Evolutionary conservation across 768 basidiomycete species (phyloP), one percentile per base, ranked within the genome.

Genomic region (Trametes sanguinea): DNA sequence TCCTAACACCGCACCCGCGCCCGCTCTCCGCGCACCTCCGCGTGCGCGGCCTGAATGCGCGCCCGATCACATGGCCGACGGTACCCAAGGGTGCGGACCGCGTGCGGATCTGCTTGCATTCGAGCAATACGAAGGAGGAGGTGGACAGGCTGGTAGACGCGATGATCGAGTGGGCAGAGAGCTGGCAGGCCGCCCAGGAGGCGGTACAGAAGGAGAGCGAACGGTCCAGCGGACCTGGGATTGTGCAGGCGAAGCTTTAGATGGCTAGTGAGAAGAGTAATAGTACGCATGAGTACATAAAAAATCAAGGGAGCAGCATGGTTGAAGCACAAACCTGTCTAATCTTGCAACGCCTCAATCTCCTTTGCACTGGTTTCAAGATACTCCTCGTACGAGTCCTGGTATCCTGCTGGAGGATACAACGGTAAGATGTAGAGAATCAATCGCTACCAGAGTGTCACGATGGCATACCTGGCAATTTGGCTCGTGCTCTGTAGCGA

Each of bases 21-120:
- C 83, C 86, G 0, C 84, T 97, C 29, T 88, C 94, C 0, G 77
- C 83, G 0, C 82, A 87, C 70, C 86, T 97, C 47, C 74, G 73
- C 53, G 60, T 55, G 22, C 65, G 65, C 2, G 82, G 82, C 1
- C 81, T 90, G 68, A 86, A 87, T 65, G 89, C 88, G 0, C 85
- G 88, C 3, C 86, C 90, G 4, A 93, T 94, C 44, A 86, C 84
- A 9, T 89, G 88, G 79, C 95, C 96, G 0, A 97, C 95, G 0
- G 95, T 97, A 0, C 93, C 95, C 0, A 88, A 87, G 55, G 94
- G 92, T 8, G 83, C 83, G 61, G 90, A 95, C 62, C 83, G 95
- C 16, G 88, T 98, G 2, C 76, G 95, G 2, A 83, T 98, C n/a
- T 98, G 95, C 72, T 69, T 98, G 30, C 91, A 95, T 68, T 86